phyloP scores from a whole-genome alignment of 148 eudicot genomes.

The Rhododendron henanense region DNA sequence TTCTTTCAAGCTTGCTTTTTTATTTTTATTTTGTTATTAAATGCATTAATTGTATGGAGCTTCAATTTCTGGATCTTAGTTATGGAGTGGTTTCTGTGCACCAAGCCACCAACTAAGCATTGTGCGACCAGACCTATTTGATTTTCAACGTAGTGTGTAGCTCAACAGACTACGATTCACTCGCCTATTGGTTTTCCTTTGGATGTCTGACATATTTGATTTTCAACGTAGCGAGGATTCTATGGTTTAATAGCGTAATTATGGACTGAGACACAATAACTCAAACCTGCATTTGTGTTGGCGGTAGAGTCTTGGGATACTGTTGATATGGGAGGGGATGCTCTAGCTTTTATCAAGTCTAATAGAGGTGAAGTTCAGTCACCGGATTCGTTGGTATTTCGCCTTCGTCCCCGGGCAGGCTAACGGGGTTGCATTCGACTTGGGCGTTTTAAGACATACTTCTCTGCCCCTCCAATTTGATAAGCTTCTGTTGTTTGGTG shows the following conservation, averaged over 20 bases:
- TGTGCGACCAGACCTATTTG: no score
- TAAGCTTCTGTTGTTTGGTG: background rate
- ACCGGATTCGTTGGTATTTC: no score
- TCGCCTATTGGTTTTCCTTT: background rate
- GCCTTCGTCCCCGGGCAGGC: background rate
- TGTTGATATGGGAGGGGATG: background rate
- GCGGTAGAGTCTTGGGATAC: background rate
- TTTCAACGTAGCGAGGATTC: background rate
- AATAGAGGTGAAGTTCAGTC: background rate
- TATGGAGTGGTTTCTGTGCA: background rate
- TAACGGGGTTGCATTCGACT: background rate
- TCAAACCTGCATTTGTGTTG: background rate
- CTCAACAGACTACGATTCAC: background rate
- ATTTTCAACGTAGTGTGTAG: background rate
- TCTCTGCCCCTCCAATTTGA: background rate
- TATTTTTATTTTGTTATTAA: background rate
- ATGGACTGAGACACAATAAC: background rate
- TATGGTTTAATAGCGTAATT: background rate
- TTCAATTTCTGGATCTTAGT: background rate
- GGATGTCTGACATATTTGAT: background rate
- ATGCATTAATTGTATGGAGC: background rate
- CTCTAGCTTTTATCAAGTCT: background rate
- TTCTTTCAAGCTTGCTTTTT: background rate
- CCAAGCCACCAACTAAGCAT: background rate
- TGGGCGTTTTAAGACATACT: background rate